Conservation (phyloP, 2,329 filamentous ascomycete genomes). For the Exophiala xenobiotica region DNA sequence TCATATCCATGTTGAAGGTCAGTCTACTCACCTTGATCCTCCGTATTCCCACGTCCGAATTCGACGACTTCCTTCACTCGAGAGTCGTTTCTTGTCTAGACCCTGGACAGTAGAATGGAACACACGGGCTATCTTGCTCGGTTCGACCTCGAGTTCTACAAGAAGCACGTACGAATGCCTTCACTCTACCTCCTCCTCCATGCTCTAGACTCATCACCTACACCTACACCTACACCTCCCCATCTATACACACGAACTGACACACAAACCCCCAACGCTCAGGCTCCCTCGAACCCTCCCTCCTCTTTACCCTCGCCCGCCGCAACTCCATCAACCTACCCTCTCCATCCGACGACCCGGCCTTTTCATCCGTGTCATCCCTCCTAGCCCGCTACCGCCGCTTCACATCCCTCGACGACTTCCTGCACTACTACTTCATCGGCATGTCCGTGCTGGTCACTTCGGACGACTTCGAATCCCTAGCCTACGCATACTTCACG, state of each 20-base stretch:
- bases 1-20: slow-evolving; percentile 75
- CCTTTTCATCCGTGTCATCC: slow-evolving; percentile 60
- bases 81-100: too few species aligned
- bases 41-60: too few species aligned
- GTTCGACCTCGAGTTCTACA: too few species aligned
- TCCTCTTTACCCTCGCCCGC: slow-evolving; percentile 68
- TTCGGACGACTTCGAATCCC: slow-evolving; percentile 65
- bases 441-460: slow-evolving; percentile 69
- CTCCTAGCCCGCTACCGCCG: slow-evolving; percentile 63
- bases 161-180: too few species aligned
- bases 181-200: too few species aligned
- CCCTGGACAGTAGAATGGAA: too few species aligned
- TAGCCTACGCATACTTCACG: slow-evolving; percentile 71
- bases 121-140: too few species aligned
- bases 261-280: too few species aligned
- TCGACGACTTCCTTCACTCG: too few species aligned
- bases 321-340: slow-evolving; percentile 66
- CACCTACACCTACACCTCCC: background rate
- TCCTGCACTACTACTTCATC: slow-evolving; percentile 76
- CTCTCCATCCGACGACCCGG: slow-evolving; percentile 52
- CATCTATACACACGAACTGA: too few species aligned
- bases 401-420: slow-evolving; percentile 70
- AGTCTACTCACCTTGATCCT: background rate
- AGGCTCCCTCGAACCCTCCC: slow-evolving; percentile 62
- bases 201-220: background rate